phyloP scores from a whole-genome alignment of 192 early-diverging fungal species.

The Coemansia sp. region DNA sequence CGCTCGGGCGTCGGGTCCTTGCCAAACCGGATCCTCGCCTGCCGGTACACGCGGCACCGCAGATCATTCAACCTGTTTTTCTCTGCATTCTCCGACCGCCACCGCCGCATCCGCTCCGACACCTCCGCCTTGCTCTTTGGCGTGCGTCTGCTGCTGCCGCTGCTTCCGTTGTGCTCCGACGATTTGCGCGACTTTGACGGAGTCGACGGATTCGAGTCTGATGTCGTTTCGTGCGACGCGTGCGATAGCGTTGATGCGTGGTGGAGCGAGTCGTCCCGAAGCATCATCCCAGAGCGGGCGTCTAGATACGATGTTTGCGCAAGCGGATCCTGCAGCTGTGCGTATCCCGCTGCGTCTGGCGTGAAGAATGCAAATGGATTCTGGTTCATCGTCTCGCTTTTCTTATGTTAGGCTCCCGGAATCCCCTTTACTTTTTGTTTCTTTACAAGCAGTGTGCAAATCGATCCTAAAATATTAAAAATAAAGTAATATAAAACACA shows the following conservation, averaged over 20 bases:
- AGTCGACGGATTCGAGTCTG: conserved; percentile 43
- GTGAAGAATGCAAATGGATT: conserved; percentile 54
- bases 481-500: neutral
- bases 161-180: conserved; percentile 11
- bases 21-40: conserved; percentile 64
- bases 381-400: conserved; percentile 31
- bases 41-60: conserved; percentile 70
- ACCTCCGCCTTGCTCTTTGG: conserved; percentile 57
- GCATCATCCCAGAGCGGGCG: conserved; percentile 12
- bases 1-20: conserved; percentile 60
- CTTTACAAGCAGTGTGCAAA: no score
- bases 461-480: no score
- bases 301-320: conserved; percentile 36
- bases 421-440: no score
- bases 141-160: conserved; percentile 30
- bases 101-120: conserved; percentile 55
- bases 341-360: conserved; percentile 33
- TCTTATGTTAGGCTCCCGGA: no score
- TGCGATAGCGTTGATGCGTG: conserved; percentile 47
- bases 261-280: conserved; percentile 44
- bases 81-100: conserved; percentile 56
- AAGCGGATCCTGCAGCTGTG: conserved; percentile 42
- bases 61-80: conserved; percentile 68
- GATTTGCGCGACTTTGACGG: conserved; percentile 39
- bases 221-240: conserved; percentile 35